Evolutionary conservation across 331 rosid genomes (phyloP), one percentile per base, ranked within the genome.

Genomic region (Rhamnella rubrinervis): DNA sequence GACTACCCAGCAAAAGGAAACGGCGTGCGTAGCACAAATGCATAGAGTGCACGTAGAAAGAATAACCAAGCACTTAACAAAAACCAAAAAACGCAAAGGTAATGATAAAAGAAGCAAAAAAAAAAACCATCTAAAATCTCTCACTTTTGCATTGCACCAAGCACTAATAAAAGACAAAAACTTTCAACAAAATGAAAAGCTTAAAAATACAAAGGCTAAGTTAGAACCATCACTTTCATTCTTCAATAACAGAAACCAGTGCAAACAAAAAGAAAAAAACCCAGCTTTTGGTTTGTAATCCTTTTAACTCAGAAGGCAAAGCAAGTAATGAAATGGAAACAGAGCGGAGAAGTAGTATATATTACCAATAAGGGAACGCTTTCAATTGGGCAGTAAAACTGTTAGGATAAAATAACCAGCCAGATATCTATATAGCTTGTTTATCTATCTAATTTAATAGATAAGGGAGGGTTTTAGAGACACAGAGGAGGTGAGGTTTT

Each of bases 401-500:
- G 57, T 52, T 18, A 18, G 57, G 57, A 16, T 52, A 52, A 52
- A 52, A 18, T 52, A 52, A 52, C 23, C 15, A 19, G 17, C 2
- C 18, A 16, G 21, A 52, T 52, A 52, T 13, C 17, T 1, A 6
- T 13, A 6, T 4, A 0, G 4, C 11, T 11, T 44, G 14, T 8
- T 44, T 44, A 44, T 44, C 11, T 44, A 31, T 44, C 49, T 4
- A 19, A 52, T 16, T 13, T 18, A 53, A 53, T 17, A 18, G 6
- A 21, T 18, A 53, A 21, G 8, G 58, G n/a, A 8, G 19, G 58
- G 58, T 17, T 53, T 53, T 53, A 62, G 47, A 73, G 52, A 44
- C 23, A 59, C 23, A 52, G 56, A 40, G 56, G 21, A 77, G 79
- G 73, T 80, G 85, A 77, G 90, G 88, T 53, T 53, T 53, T 53